These are phyloP conservation scores for Nemania sp. DNA, from an alignment of 2,329 filamentous ascomycete species.

Conservation along the genomic window DNA sequence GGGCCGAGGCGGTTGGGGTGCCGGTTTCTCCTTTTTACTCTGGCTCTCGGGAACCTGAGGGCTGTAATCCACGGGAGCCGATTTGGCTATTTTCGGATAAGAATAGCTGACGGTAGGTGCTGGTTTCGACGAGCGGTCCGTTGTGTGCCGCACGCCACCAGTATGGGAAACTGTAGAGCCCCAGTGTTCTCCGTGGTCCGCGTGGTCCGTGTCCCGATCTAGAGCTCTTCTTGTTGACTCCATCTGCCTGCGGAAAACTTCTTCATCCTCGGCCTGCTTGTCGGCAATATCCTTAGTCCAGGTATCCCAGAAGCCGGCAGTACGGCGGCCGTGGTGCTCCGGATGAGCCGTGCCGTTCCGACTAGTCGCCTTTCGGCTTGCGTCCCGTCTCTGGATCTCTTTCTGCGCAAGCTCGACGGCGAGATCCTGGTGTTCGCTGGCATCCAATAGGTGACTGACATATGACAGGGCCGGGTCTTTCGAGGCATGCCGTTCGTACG, in stretches of 20 bases:
- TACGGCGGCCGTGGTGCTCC: conserved; percentile 59
- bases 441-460: conserved; percentile 64
- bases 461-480: conserved; percentile 63
- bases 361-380: conserved; percentile 58
- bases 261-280: conserved; percentile 44
- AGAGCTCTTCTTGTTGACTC: conserved; percentile 54
- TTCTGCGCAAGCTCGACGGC: conserved; percentile 76
- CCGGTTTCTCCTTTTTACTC: conserved; percentile 25
- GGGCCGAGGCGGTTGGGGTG: conserved; percentile 43
- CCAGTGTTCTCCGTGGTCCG: no score
- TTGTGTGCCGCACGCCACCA: conserved; percentile 25
- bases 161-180: no score
- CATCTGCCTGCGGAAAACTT: conserved; percentile 55
- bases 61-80: conserved; percentile 52
- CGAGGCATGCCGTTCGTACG: conserved; percentile 54
- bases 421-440: conserved; percentile 71
- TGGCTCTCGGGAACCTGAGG: conserved; percentile 27
- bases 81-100: conserved; percentile 61
- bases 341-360: conserved; percentile 60
- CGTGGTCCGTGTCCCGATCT: conserved; percentile 39
- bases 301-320: conserved; percentile 49
- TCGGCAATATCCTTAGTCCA: conserved; percentile 43
- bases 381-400: conserved; percentile 71
- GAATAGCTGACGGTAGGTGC: conserved; percentile 44
- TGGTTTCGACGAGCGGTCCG: conserved; percentile 12